These are phyloP conservation scores for Termitomyces sp. DNA, from an alignment of 768 basidiomycete species.

Conservation along the genomic window DNA sequence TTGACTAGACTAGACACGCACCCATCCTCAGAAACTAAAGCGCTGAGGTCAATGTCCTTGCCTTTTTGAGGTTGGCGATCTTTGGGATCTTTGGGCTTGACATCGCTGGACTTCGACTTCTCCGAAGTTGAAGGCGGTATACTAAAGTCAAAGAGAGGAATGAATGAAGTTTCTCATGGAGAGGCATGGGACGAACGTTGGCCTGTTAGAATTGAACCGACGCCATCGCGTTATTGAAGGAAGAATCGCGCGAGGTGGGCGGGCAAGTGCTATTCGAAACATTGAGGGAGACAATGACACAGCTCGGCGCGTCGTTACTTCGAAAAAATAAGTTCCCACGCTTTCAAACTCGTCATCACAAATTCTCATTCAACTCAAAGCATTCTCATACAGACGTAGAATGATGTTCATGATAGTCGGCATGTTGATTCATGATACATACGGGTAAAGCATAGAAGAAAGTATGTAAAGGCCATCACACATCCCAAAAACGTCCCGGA, in stretches of 20 bases:
- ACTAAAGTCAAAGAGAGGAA: neutral
- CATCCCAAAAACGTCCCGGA: slow-evolving; percentile 1
- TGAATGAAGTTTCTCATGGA: neutral
- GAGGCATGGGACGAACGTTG: slow-evolving; percentile 3
- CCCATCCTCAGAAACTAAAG: slow-evolving; percentile 2
- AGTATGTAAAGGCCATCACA: slow-evolving; percentile 9
- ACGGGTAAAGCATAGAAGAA: slow-evolving; percentile 11
- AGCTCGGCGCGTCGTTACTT: slow-evolving; percentile 1
- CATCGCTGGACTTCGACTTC: neutral
- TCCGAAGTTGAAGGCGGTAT: neutral
- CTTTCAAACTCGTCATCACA: neutral
- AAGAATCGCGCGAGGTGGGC: slow-evolving; percentile 8
- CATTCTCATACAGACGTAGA: neutral
- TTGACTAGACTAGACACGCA: neutral
- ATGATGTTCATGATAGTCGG: slow-evolving; percentile 9
- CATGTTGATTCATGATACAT: slow-evolving; percentile 15
- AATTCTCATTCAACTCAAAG: neutral
- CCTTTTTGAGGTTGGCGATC: neutral
- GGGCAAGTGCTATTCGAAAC: slow-evolving; percentile 14
- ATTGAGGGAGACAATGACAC: slow-evolving; percentile 2
- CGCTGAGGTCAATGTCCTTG: neutral
- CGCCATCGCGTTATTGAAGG: slow-evolving; percentile 13
- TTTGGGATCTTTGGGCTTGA: neutral
- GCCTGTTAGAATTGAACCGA: slow-evolving; percentile 5
- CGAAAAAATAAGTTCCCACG: slow-evolving; percentile 12